Evolutionary conservation across 2,329 filamentous ascomycete genomes (phyloP), one percentile per base, ranked within the genome.

Genomic region (Stemphylium lycopersici): DNA sequence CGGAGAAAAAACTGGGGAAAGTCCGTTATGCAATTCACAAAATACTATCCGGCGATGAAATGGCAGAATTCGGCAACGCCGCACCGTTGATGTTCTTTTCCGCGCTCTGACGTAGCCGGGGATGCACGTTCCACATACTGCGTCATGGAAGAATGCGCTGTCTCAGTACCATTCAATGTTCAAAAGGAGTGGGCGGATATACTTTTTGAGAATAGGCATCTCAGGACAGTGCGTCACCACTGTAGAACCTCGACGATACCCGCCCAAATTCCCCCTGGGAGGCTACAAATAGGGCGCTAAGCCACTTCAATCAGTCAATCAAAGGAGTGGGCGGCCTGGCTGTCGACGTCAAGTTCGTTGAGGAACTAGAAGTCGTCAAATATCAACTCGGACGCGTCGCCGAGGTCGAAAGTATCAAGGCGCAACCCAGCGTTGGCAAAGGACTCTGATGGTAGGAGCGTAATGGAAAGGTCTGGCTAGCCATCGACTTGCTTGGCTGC

Each of bases 301-400:
- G n/a, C n/a, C n/a, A n/a, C n/a, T n/a, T n/a, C n/a, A n/a, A n/a
- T n/a, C n/a, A n/a, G n/a, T n/a, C n/a, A n/a, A n/a, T n/a, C n/a
- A n/a, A 41, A 22, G 2, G 22, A 1, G 20, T 42, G 16, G 1
- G 5, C 26, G 24, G 29, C 11, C 10, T 44, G 13, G 29, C 3
- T 5, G 2, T 32, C 34, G 6, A 8, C 18, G 8, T 18, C 32
- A 32, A 38, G 24, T 3, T 54, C 61, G 34, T 62, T 24, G 26
- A 62, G 52, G 37, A 63, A 59, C 58, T 55, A 61, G 18, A 63
- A 62, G 34, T 66, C 59, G 24, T 66, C 59, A n/a, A 67, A 29
- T 56, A 60, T 59, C 44, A 59, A 67, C 16, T 53, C 58, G 4
- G 52, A 55, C 13, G 46, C 50, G 12, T 46, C 48, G 8, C 24